Evolutionary conservation across 2,329 filamentous ascomycete species (phyloP).

Genomic region (Pyricularia sp.): DNA sequence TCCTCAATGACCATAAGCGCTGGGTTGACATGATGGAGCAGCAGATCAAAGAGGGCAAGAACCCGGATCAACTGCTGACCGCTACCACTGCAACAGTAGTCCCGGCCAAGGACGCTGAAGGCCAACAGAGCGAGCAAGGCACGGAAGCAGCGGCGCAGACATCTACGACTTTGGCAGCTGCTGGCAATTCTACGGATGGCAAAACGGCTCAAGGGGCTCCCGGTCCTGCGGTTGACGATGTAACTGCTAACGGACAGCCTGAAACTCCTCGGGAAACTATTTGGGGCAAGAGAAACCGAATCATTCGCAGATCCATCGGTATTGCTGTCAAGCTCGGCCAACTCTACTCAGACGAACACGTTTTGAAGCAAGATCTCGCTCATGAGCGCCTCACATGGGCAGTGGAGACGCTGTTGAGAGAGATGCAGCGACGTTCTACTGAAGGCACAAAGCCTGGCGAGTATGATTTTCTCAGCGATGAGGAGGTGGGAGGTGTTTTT

Average conservation of each 20-base stretch:
- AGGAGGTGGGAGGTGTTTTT: constrained; percentile 64
- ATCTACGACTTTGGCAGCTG: not conserved
- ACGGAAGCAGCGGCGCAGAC: not conserved
- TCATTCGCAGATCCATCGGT: constrained; percentile 65
- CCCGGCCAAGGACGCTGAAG: not conserved
- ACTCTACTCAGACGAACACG: constrained; percentile 67
- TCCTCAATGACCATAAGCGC: constrained; percentile 57
- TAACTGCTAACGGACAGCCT: not conserved
- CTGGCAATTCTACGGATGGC: not conserved
- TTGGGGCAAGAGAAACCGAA: constrained; percentile 51
- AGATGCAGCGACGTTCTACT: constrained; percentile 57
- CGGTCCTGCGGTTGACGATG: not conserved
- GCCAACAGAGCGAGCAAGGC: not conserved
- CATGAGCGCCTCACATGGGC: constrained; percentile 72
- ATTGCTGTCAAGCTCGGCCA: constrained; percentile 79
- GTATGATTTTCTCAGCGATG: constrained; percentile 59
- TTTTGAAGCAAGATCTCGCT: constrained; percentile 64
- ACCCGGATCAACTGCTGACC: constrained; percentile 19
- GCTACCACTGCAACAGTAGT: not conserved
- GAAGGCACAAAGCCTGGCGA: constrained; percentile 63
- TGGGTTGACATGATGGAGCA: constrained; percentile 50
- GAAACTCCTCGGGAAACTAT: constrained; percentile 30
- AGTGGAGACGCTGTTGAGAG: constrained; percentile 69
- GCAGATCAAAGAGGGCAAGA: constrained; percentile 34
- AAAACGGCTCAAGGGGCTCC: constrained; percentile 3